Evolutionary conservation across 2,329 filamentous ascomycete species (phyloP).

Genomic region (Gliomastix tumulicola): DNA sequence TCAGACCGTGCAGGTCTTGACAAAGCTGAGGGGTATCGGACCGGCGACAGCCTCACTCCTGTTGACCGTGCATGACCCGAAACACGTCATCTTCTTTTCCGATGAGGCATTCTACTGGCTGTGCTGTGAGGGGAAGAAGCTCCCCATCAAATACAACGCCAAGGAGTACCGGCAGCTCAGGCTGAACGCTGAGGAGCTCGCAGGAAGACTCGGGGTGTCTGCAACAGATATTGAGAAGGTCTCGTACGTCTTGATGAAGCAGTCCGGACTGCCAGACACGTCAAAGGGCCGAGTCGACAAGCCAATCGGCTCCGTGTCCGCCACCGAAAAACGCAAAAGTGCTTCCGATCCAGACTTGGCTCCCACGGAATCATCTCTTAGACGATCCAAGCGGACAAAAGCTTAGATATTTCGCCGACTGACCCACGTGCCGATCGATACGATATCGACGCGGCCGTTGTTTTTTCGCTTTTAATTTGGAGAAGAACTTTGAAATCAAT

Average conservation of each 20-base stretch:
- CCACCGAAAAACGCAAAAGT: conserved; percentile 5
- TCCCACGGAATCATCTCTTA: conserved; percentile 1
- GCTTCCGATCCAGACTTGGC: neutral
- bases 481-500: too few species aligned
- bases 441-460: too few species aligned
- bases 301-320: neutral
- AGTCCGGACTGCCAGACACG: conserved; percentile 8
- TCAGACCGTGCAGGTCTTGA: conserved; percentile 45
- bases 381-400: conserved; percentile 7
- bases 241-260: conserved; percentile 60
- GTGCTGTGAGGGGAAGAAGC: conserved; percentile 42
- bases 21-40: conserved; percentile 64
- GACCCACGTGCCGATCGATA: too few species aligned
- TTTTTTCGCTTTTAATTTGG: neutral
- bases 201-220: conserved; percentile 40
- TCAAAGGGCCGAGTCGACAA: neutral
- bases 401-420: too few species aligned
- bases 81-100: conserved; percentile 64
- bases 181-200: conserved; percentile 30
- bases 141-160: conserved; percentile 58
- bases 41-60: conserved; percentile 74
- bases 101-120: conserved; percentile 75
- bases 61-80: conserved; percentile 56
- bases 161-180: conserved; percentile 61
- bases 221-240: conserved; percentile 63